Evolutionary conservation across 495 filamentous ascomycete species (phyloP), one percentile per base, ranked within the genome.

Genomic region (Penicillium robsamsonii): DNA sequence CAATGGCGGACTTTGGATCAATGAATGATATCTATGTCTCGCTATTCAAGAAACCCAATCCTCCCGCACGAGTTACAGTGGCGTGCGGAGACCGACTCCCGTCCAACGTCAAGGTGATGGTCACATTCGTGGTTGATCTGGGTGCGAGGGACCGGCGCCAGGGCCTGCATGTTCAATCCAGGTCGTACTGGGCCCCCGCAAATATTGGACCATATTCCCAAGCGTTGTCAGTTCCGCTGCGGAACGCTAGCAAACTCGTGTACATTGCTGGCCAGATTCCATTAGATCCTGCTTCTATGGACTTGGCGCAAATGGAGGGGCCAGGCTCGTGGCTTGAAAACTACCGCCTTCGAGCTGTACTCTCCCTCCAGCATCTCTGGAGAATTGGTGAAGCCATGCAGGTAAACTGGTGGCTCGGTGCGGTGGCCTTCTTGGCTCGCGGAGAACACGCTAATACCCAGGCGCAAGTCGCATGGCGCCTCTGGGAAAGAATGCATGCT

Each of bases 131-230:
- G 33, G 58, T 82, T 22, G 69, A 77, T 59, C 52, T 68, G 15
- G 72, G 76, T 11, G 18, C 61, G 6, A 65, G 69, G 40, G 53
- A 55, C 25, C 25, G 49, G 48, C 71, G 77, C 49, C 78, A 79
- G 11, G 85, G 85, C 2, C 79, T 99, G 1, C 94, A 99, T 69
- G 92, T 99, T 4, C 95, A 97, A 67, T 91, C 88, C 15, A 80
- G 89, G 25, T 94, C 89, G 4, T 97, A 97, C 79, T 99, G 94
- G 94, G 95, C 94, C 1, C 94, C 94, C 0, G 92, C 95, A 8
- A 97, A 97, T 61, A 99, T 99, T 50, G 94, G 94, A 0, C 94
- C 95, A 0, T 99, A 99, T 69, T 95, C 91, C 12, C 94, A 99
- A 73, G 91, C 94, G 1, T 84, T 94, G 45, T 77, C 83, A 17